These are phyloP conservation scores for Clonostachys chloroleuca DNA, from an alignment of 2,329 filamentous ascomycete genomes.

Conservation along the genomic window DNA sequence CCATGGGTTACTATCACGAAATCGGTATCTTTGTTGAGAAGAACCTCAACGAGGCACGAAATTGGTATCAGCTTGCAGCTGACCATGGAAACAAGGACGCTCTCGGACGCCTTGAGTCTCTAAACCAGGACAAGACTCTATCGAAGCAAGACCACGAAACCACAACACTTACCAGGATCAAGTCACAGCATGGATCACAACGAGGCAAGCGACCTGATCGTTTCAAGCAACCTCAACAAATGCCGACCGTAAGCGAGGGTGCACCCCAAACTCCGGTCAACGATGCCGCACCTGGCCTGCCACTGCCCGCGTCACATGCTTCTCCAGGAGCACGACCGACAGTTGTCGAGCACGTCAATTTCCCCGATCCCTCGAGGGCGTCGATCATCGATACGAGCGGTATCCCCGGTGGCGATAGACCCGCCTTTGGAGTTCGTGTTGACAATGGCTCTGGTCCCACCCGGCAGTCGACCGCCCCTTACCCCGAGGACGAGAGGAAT, in stretches of 20 bases:
- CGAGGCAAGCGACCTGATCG: constrained; percentile 56
- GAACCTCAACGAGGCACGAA: constrained; percentile 74
- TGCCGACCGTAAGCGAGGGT: constrained; percentile 47
- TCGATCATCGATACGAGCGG: constrained; percentile 20
- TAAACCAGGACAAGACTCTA: constrained; percentile 76
- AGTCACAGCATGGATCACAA: constrained; percentile 70
- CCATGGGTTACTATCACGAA: constrained; percentile 95
- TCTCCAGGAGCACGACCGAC: constrained; percentile 34
- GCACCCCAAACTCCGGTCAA: constrained; percentile 18
- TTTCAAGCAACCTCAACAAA: constrained; percentile 44
- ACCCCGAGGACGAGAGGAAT: constrained; percentile 64
- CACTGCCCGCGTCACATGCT: constrained; percentile 22
- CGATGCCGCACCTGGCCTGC: constrained; percentile 7
- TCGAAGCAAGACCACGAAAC: constrained; percentile 92
- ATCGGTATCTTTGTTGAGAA: constrained; percentile 90
- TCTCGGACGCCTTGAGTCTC: constrained; percentile 72
- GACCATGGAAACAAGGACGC: constrained; percentile 92
- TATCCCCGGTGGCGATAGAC: background rate
- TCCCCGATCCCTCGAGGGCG: constrained; percentile 41
- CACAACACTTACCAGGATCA: constrained; percentile 84
- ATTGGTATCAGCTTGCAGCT: constrained; percentile 88
- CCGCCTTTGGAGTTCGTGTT: constrained; percentile 46
- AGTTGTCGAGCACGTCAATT: constrained; percentile 30
- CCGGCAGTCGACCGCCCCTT: constrained; percentile 57
- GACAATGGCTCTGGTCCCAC: constrained; percentile 20